Evolutionary conservation across 495 filamentous ascomycete species (phyloP), one percentile per base, ranked within the genome.

Genomic region (Hypoxylon crocopeplum): DNA sequence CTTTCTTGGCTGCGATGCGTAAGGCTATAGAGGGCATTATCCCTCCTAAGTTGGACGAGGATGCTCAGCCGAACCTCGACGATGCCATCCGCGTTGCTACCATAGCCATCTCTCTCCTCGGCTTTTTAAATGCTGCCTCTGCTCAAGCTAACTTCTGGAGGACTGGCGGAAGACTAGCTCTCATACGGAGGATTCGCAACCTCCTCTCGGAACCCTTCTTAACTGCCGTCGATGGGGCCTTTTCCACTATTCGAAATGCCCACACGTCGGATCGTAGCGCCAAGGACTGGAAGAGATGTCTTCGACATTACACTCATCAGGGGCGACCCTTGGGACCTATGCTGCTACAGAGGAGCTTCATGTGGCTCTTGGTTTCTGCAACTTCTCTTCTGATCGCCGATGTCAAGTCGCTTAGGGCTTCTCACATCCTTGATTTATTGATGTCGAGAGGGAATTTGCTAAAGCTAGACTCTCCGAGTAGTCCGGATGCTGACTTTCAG

Each of bases 301-400:
- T 87, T 13, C 86, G 86, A n/a, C 87, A 90, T 38, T 98, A 98
- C 71, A 85, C 92, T 20, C 81, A 83, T 7, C 79, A 83, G 49
- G 89, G 88, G 10, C 84, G 89, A 12, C 93, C 94, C 1, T 72
- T 98, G 24, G 92, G 94, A 3, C 91, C 92, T n/a, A 93, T 97
- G 89, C 76, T 97, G 6, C 72, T 98, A 12, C 91, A 92, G 68
- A 85, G 88, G 65, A 90, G 85, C 45, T 92, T 92, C 68, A 93
- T 93, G 84, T 85, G 83, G 67, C 83, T 98, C 40, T 79, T 95
- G 20, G 87, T 91, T 48, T 85, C 91, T 5, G 86, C 83, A 47
- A 90, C 89, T n/a, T 88, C 88, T 6, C 76, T 86, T 15, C 78
- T 95, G 42, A 77, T 90, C 17, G 77, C 84, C 39, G 81, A 86